These are phyloP conservation scores for Catenaria anguillulae DNA, from an alignment of 371 early-diverging fungal species.

Conservation along the genomic window DNA sequence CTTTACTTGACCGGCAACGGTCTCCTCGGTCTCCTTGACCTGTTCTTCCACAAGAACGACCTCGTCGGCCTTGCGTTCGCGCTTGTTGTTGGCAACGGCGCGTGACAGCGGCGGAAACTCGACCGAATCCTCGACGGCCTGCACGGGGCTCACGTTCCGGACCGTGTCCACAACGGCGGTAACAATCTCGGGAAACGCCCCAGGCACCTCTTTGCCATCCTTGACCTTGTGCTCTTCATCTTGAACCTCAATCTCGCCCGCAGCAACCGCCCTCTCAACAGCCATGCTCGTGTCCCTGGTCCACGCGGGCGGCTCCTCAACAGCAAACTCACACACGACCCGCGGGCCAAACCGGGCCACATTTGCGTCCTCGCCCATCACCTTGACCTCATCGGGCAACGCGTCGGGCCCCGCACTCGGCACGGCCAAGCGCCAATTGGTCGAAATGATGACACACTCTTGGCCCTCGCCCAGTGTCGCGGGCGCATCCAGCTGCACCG, in stretches of 20 bases:
- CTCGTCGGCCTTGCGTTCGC: too few relatives aligned
- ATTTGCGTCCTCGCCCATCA: background rate
- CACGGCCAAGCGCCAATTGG: background rate
- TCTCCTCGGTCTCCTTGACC: too few relatives aligned
- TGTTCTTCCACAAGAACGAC: too few relatives aligned
- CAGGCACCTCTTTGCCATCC: background rate
- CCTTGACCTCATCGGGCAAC: background rate
- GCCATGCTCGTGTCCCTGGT: too few relatives aligned
- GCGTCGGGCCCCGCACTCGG: background rate
- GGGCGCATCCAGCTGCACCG: background rate
- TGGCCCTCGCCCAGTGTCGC: background rate
- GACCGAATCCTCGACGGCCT: too few relatives aligned
- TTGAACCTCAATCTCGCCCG: background rate
- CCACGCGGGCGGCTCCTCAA: background rate
- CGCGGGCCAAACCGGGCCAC: background rate
- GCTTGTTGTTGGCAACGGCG: too few relatives aligned
- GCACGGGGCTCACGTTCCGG: too few relatives aligned
- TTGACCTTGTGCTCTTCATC: background rate
- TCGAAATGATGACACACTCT: background rate
- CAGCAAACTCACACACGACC: background rate
- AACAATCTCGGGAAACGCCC: too few relatives aligned
- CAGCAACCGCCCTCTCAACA: too few relatives aligned
- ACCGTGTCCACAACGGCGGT: too few relatives aligned
- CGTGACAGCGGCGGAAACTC: too few relatives aligned
- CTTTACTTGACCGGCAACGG: too few relatives aligned